Evolutionary conservation across 768 basidiomycete genomes (phyloP), one percentile per base, ranked within the genome.

Genomic region (Tylopilus intermedius): DNA sequence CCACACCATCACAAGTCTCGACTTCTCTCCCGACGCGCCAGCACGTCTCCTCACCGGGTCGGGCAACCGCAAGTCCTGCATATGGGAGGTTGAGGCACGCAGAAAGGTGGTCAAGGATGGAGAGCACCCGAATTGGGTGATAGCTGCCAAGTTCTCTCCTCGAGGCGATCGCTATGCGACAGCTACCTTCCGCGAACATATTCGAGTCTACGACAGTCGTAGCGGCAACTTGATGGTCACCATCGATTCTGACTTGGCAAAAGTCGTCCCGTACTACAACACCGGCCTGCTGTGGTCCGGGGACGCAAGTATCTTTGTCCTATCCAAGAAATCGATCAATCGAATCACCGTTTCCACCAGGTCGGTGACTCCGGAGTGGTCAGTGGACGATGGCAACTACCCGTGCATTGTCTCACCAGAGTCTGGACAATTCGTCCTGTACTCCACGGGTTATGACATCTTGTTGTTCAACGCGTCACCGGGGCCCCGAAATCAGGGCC

Each of bases 71-170:
- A 24, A 53, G 8, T 49, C 46, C 22, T 41, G 40, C 8, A 8
- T 59, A 29, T 59, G 40, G 52, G 53, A 55, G 13, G 14, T 50
- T 24, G 32, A 27, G n/a, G 21, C 14, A 8, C 22, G 42, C 11
- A 53, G 18, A 11, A 21, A 27, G 35, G 30, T 47, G 10, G 30
- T 46, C 10, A 27, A 26, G 11, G 47, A 47, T 4, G 47, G 49
- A 22, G 30, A 50, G 18, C 57, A 49, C 18, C n/a, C 5, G 14
- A 43, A 59, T 1, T 50, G 58, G 48, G 58, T 59, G 18, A 7
- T 50, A n/a, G 53, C 53, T 2, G 58, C 53, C 7, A 59, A 55
- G 32, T 59, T 50, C 21, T 59, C 58, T 21, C 58, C 58, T 21
- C 7, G 24, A 14, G 58, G 58, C 21, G 39, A 42, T 6, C 35